phyloP scores from a whole-genome alignment of 495 filamentous ascomycete genomes.

The Lindgomyces ingoldianus region DNA sequence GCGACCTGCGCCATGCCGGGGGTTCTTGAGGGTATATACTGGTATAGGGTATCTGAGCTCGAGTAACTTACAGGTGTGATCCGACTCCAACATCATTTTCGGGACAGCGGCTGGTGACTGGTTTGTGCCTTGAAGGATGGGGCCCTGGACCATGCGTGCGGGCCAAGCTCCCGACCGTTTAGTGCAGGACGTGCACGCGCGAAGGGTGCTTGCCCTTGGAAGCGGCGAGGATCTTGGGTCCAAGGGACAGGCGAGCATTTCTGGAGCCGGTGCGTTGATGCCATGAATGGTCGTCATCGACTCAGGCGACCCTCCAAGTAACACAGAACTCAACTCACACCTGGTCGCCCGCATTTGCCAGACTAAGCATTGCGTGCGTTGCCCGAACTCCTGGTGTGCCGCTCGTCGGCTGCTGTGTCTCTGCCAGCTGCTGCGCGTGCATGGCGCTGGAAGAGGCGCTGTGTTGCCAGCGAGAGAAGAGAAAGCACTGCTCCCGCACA shows the following conservation, averaged over 20 bases:
- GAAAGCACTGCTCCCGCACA: background rate
- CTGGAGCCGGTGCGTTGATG: background rate
- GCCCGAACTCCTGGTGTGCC: slow-evolving; percentile 13
- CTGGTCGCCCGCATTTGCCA: background rate
- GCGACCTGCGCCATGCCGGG: slow-evolving; percentile 31
- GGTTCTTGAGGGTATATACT: slow-evolving; percentile 27
- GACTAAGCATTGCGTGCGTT: slow-evolving; percentile 6
- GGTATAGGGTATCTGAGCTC: slow-evolving; percentile 32
- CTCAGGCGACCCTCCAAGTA: background rate
- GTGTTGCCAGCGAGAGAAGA: background rate
- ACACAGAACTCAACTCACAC: background rate
- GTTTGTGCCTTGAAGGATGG: slow-evolving; percentile 40
- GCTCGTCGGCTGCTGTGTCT: slow-evolving; percentile 2
- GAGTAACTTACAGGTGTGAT: slow-evolving; percentile 27
- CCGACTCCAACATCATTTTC: slow-evolving; percentile 34
- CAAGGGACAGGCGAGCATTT: slow-evolving; percentile 3
- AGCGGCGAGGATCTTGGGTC: slow-evolving; percentile 15
- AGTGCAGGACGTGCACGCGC: slow-evolving; percentile 29
- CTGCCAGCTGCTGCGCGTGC: slow-evolving; percentile 17
- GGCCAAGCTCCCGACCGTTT: slow-evolving; percentile 39
- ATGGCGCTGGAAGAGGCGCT: slow-evolving; percentile 11
- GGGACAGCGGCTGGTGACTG: slow-evolving; percentile 32
- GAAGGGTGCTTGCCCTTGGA: background rate
- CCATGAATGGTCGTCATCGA: background rate
- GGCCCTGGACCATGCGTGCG: slow-evolving; percentile 17